Base-by-base conservation (phyloP, 345 rosid genomes). In the Gossypium raimondii region DNA sequence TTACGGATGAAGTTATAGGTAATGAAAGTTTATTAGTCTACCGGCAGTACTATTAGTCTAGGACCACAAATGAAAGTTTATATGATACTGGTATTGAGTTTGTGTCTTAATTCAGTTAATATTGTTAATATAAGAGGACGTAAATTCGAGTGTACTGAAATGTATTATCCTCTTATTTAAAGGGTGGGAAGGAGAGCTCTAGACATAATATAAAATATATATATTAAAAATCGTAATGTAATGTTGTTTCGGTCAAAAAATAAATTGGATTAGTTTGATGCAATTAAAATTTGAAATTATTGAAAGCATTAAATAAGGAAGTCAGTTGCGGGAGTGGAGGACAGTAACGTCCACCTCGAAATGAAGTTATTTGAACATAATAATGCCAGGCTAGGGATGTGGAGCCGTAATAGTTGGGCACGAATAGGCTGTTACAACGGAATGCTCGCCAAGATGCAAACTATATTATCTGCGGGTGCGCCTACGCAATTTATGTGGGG, bases 111-210 rank as follows among this genome's bases (percentile, higher is more conserved):
- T 5, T 5, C 7, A 34, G 7, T 34, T 34, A 0, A 5, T 5
- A 34, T 34, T 34, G 0, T 1, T 4, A 5, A 34, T 34, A 5
- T 0, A 34, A 0, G 1, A 34, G 0, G 0, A 34, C 0, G 0
- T 34, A 5, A 5, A 34, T 34, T 34, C 0, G 0, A 34, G 0
- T 34, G 0, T 5, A 0, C 0, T 34, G 2, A 34, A 34, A 5
- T 34, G 0, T 34, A 34, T 34, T 34, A 34, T 34, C 0, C 0
- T 5, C 0, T 34, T 34, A 34, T 34, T 34, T 34, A 34, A 34
- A 0, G 6, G 0, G 0, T 1, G 0, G 0, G 0, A 0, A 29
- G 0, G 0, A 4, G 4, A 29, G 0, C 4, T 29, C 0, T 29
- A 29, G 1, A 29, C 38, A 3, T 4, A 4, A 29, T 29, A 29